Evolutionary conservation across 441 rosid genomes (phyloP).

Genomic region (Aquilaria agallochum): DNA sequence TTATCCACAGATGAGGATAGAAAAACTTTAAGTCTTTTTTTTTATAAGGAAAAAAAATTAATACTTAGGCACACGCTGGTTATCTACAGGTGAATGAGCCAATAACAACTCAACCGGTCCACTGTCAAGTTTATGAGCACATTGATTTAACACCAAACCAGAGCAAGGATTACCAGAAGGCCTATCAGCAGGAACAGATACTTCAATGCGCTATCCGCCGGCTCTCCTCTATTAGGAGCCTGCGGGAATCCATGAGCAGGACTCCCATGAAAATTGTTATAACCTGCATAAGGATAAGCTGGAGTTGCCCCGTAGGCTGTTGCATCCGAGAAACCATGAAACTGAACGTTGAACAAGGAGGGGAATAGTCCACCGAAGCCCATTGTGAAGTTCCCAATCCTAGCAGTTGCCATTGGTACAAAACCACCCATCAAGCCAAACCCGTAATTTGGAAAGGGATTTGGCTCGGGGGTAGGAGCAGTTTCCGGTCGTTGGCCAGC

Average conservation of each 20-base stretch:
- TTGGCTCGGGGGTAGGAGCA: conserved; percentile 42
- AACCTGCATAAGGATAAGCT: conserved; percentile 56
- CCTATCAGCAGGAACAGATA: conserved; percentile 45
- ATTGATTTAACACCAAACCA: conserved; percentile 41
- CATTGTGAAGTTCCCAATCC: conserved; percentile 63
- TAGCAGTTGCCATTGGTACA: conserved; percentile 51
- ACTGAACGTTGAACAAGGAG: conserved; percentile 58
- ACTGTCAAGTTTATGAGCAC: too few relatives aligned
- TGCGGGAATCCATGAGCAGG: conserved; percentile 29
- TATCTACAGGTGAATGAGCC: too few relatives aligned
- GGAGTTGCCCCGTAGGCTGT: conserved; percentile 54
- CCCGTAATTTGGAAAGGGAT: conserved; percentile 45
- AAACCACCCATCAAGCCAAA: conserved; percentile 66
- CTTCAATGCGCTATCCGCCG: conserved; percentile 45
- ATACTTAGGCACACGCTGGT: too few relatives aligned
- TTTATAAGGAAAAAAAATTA: too few relatives aligned
- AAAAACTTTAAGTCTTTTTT: too few relatives aligned
- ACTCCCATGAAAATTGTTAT: conserved; percentile 48
- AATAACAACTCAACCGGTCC: too few relatives aligned
- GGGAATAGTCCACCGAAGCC: conserved; percentile 75
- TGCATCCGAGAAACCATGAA: conserved; percentile 64
- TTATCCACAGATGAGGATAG: too few relatives aligned
- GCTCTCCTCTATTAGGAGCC: conserved; percentile 32
- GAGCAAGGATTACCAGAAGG: conserved; percentile 40
- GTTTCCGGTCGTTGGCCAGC: conserved; percentile 79